phyloP scores from a whole-genome alignment of 345 rosid genomes.

The Microthlaspi erraticum region DNA sequence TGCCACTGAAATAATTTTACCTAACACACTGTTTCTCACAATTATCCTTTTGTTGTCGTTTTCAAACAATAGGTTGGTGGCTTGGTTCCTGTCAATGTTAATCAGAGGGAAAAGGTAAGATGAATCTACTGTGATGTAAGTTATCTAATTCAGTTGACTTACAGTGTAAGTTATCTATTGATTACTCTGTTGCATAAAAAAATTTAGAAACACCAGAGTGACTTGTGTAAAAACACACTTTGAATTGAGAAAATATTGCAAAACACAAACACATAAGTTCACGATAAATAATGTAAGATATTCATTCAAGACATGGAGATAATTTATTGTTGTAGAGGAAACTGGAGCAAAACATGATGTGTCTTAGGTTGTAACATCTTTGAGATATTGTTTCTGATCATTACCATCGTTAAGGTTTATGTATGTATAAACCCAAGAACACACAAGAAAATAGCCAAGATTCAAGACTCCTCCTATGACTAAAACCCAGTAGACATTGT shows the following conservation, averaged over 20 bases:
- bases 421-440: slow-evolving; percentile 49
- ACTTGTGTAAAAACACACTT: slow-evolving; percentile 1
- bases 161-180: too few species aligned
- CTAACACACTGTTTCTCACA: neutral
- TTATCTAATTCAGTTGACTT: too few species aligned
- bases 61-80: neutral
- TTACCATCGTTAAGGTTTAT: slow-evolving; percentile 20
- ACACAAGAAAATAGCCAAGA: slow-evolving; percentile 50
- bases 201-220: slow-evolving; percentile 10
- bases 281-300: neutral
- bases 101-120: too few species aligned
- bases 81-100: too few species aligned
- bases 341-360: too few species aligned
- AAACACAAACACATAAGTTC: slow-evolving; percentile 8
- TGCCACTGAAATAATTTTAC: too few species aligned
- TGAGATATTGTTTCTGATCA: slow-evolving; percentile 16
- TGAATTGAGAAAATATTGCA: neutral
- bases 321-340: too few species aligned
- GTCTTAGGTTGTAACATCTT: slow-evolving; percentile 2
- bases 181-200: too few species aligned
- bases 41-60: slow-evolving; percentile 16
- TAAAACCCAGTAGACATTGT: slow-evolving; percentile 53
- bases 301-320: too few species aligned
- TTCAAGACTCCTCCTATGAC: slow-evolving; percentile 45
- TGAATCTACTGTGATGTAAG: slow-evolving; percentile 11